Conservation (phyloP, 768 basidiomycete species). For the Cubamyces lactineus region DNA sequence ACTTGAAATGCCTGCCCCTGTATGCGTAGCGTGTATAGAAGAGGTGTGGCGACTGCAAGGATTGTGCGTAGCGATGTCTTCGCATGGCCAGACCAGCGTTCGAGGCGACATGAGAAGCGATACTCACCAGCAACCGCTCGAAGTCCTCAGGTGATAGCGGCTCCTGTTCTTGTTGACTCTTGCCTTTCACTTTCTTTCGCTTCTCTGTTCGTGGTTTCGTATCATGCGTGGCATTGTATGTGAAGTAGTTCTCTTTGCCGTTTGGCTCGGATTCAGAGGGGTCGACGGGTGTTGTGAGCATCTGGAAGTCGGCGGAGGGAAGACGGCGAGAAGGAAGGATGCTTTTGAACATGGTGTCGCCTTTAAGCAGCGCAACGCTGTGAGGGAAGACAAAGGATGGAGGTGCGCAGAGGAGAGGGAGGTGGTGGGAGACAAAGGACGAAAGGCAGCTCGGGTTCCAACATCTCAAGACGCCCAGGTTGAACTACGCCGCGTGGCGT, state of each 20-base stretch:
- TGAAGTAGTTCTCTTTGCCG: conserved; percentile 74
- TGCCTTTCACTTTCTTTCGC: conserved; percentile 44
- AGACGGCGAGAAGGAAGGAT: conserved; percentile 73
- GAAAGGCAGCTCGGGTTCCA: conserved; percentile 3
- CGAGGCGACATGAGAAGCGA: not conserved
- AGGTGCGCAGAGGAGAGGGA: not conserved
- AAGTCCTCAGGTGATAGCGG: conserved; percentile 69
- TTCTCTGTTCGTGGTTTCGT: conserved; percentile 47
- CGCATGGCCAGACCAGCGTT: not conserved
- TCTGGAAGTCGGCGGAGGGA: conserved; percentile 68
- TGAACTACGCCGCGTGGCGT: conserved; percentile 21
- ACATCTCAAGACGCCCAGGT: conserved; percentile 16
- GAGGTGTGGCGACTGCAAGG: conserved; percentile 20
- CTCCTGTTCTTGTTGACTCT: conserved; percentile 41
- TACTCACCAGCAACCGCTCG: conserved; percentile 75
- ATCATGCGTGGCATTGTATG: conserved; percentile 35
- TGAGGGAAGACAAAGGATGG: not conserved
- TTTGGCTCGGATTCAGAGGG: conserved; percentile 37
- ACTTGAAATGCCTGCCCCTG: not conserved
- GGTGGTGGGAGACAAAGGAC: conserved; percentile 6
- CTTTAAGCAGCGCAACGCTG: not conserved
- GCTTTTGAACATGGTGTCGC: conserved; percentile 70
- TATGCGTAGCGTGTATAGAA: not conserved
- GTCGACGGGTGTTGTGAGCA: conserved; percentile 58
- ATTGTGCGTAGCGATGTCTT: conserved; percentile 6